These are phyloP conservation scores for Leishmania tropica DNA, from an alignment of 208 protist genomes.

Conservation along the genomic window DNA sequence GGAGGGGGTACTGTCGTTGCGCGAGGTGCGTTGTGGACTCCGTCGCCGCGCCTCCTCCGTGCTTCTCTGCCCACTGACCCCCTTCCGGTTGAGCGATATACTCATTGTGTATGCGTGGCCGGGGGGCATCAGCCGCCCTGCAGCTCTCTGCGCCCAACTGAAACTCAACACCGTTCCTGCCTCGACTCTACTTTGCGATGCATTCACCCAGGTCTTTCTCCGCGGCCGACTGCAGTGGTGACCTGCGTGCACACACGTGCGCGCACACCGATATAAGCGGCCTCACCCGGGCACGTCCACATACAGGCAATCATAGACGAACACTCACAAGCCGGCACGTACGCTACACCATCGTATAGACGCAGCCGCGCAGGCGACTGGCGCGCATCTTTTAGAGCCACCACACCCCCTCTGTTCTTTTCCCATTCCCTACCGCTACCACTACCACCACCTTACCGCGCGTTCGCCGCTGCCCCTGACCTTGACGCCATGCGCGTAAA, in stretches of 20 bases:
- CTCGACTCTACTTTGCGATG: background rate
- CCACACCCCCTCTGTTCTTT: background rate
- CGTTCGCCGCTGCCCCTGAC: background rate
- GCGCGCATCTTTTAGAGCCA: background rate
- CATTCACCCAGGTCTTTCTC: background rate
- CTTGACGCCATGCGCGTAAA: conserved; percentile 96
- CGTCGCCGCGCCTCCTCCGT: background rate
- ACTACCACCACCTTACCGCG: background rate
- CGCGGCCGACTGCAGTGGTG: background rate
- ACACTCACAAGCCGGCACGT: background rate
- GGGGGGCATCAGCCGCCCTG: background rate
- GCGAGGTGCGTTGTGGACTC: background rate
- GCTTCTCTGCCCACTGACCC: background rate
- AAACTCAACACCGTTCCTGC: background rate
- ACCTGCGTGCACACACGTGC: background rate
- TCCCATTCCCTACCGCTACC: background rate
- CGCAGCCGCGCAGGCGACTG: background rate
- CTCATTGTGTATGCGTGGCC: background rate
- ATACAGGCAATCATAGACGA: background rate
- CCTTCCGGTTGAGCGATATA: background rate
- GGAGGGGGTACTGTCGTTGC: background rate
- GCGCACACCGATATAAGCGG: background rate
- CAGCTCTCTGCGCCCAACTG: background rate
- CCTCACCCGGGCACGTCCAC: background rate
- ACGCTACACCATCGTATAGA: background rate